Conservation (phyloP, 345 rosid species). For the Sonneratia caseolaris region DNA sequence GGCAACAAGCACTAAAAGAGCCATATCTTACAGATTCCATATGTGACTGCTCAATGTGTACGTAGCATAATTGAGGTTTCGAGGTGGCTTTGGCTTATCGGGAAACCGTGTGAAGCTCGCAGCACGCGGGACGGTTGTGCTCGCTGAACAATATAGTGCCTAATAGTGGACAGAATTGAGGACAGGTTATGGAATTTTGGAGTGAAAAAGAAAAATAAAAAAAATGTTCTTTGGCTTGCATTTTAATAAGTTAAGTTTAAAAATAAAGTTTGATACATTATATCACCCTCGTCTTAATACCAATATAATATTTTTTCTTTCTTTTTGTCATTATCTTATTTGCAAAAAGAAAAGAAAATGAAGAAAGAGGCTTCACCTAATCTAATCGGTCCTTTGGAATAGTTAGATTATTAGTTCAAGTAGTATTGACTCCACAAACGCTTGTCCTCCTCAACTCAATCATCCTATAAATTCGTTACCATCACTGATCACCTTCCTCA, state of each 20-base stretch:
- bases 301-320: too few relatives aligned
- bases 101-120: too few relatives aligned
- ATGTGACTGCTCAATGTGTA: neutral
- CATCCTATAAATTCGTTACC: neutral
- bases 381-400: neutral
- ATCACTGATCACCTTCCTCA: neutral
- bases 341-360: too few relatives aligned
- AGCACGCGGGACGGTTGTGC: too few relatives aligned
- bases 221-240: neutral
- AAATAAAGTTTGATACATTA: too few relatives aligned
- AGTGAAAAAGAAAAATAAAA: neutral
- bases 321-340: too few relatives aligned
- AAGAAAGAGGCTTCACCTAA: slow-evolving; percentile 7
- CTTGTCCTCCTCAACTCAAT: neutral
- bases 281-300: too few relatives aligned
- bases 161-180: neutral
- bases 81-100: too few relatives aligned
- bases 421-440: neutral
- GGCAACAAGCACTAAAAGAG: neutral
- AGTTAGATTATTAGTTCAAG: neutral
- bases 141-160: neutral
- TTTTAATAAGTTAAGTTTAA: neutral
- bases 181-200: neutral
- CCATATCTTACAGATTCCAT: neutral
- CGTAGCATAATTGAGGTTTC: too few relatives aligned